A percentile compares a stretch with the other conserved stretches of the same genome.
Evolutionary conservation across 495 filamentous ascomycete species (phyloP).

Genomic region (Aspergillus panamensis): DNA sequence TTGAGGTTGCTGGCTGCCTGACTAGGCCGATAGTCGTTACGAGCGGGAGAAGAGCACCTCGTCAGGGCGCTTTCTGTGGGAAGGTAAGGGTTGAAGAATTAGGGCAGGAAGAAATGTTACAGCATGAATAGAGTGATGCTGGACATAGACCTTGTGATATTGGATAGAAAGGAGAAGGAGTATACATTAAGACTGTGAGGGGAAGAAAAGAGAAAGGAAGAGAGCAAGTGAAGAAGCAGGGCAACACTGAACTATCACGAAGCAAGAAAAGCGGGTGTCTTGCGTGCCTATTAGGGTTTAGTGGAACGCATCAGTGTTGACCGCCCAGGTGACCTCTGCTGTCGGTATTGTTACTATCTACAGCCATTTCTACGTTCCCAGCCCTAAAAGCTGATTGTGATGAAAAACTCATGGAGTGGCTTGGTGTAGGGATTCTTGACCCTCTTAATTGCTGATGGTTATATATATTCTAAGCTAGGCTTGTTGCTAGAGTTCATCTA

Average conservation of each 20-base stretch:
- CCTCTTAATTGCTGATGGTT: background rate
- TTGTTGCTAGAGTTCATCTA: background rate
- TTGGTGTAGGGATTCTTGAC: background rate
- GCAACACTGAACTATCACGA: conserved; percentile 12
- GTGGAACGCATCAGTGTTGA: conserved; percentile 24
- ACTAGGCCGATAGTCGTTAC: conserved; percentile 10
- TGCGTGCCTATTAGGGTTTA: conserved; percentile 14
- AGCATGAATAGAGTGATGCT: conserved; percentile 5
- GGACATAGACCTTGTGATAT: conserved; percentile 2
- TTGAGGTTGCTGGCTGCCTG: conserved; percentile 13
- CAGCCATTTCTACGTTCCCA: background rate
- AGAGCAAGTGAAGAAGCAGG: background rate
- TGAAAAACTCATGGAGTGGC: too few species aligned
- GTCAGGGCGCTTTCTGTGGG: conserved; percentile 11
- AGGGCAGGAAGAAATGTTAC: conserved; percentile 6
- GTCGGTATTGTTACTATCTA: background rate
- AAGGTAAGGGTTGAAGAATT: conserved; percentile 4
- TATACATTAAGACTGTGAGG: conserved; percentile 12
- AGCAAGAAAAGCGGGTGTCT: conserved; percentile 29
- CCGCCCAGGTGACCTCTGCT: conserved; percentile 19
- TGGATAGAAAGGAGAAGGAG: background rate
- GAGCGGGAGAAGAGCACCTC: conserved; percentile 7
- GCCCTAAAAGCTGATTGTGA: too few species aligned
- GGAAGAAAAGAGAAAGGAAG: conserved; percentile 2
- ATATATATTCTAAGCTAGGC: background rate